These are phyloP conservation scores for Termitomyces sp. DNA, from an alignment of 768 basidiomycete genomes.

Conservation along the genomic window DNA sequence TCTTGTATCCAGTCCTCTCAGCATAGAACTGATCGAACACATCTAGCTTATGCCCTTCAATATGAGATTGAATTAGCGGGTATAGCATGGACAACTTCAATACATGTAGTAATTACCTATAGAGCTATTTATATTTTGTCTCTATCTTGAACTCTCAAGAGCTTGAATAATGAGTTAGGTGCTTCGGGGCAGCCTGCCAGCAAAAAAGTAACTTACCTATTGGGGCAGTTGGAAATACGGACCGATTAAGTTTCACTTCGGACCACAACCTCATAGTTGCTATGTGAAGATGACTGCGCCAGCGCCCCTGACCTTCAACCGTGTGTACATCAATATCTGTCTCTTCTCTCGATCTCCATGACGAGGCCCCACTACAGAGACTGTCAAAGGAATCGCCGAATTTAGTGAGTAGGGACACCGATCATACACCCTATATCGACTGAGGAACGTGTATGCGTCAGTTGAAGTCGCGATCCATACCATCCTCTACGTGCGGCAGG, in stretches of 20 bases:
- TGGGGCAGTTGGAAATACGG: background rate
- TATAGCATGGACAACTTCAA: background rate
- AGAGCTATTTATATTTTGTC: background rate
- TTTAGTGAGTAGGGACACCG: conserved; percentile 53
- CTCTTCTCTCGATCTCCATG: background rate
- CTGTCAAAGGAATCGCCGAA: conserved; percentile 58
- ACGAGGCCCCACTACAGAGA: conserved; percentile 34
- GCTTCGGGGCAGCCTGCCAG: no score
- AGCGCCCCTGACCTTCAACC: conserved; percentile 28
- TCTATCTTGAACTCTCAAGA: no score
- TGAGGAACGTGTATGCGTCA: conserved; percentile 22
- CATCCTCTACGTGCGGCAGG: conserved; percentile 83
- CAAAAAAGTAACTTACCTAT: no score
- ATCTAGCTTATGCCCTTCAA: conserved; percentile 19
- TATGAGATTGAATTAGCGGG: conserved; percentile 12
- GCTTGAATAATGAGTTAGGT: no score
- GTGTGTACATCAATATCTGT: conserved; percentile 13
- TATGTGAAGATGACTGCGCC: conserved; percentile 18
- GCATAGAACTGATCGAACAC: background rate
- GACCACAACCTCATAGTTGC: background rate
- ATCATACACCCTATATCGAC: background rate
- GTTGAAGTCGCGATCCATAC: conserved; percentile 94
- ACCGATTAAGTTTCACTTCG: background rate
- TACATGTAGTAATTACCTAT: conserved; percentile 1
- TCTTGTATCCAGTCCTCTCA: background rate